phyloP scores from a whole-genome alignment of 2,329 filamentous ascomycete species.

The Cordyceps pruinosa region DNA sequence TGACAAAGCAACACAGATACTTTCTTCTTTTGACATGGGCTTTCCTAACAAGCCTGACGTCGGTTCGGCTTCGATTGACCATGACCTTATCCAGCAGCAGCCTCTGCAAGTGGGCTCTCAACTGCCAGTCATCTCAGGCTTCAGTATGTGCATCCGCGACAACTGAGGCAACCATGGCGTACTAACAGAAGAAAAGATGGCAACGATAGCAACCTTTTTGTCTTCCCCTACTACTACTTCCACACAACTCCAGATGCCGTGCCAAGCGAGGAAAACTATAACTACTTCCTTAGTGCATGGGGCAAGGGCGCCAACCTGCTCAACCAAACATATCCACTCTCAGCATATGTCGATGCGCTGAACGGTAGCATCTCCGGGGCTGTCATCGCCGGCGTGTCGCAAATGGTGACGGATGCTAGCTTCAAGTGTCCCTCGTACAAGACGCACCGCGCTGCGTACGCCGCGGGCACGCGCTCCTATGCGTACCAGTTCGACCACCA shows the following conservation, averaged over 20 bases:
- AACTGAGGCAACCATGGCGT: not conserved
- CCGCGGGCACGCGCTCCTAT: conserved; percentile 11
- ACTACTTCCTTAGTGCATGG: not conserved
- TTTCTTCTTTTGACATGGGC: not conserved
- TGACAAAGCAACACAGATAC: not conserved
- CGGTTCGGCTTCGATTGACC: not conserved
- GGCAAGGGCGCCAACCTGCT: not conserved
- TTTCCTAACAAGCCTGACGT: not conserved
- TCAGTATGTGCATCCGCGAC: not conserved
- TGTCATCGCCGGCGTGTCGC: conserved; percentile 13
- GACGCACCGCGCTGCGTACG: not conserved
- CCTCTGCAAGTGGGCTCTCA: not conserved
- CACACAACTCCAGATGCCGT: not conserved
- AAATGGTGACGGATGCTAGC: conserved; percentile 13
- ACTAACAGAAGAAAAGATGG: not conserved
- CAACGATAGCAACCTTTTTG: not conserved
- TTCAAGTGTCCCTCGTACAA: conserved; percentile 14
- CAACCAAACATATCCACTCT: not conserved
- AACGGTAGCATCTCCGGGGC: not conserved
- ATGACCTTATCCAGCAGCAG: not conserved
- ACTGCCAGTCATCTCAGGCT: not conserved
- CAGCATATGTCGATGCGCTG: not conserved
- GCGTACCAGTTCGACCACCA: conserved; percentile 15
- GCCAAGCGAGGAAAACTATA: not conserved
- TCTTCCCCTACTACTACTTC: not conserved